Evolutionary conservation across 495 filamentous ascomycete species (phyloP), one percentile per base, ranked within the genome.

Genomic region (Clohesyomyces aquaticus): DNA sequence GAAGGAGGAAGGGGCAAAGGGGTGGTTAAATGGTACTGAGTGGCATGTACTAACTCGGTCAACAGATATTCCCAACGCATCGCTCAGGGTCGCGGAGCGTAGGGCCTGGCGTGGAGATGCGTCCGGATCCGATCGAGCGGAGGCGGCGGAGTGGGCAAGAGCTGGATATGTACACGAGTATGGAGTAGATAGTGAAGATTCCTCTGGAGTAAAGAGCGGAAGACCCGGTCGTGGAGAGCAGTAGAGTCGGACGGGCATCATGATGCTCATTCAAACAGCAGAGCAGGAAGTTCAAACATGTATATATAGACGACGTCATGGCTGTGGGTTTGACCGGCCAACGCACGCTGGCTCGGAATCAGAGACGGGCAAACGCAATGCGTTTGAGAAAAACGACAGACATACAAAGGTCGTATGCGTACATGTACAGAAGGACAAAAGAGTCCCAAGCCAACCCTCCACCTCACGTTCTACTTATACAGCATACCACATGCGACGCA

Each of bases 101-200:
- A n/a, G 87, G 86, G 10, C 86, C 87, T 3, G 88, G 88, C 1
- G 79, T 91, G 29, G 85, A 88, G 65, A 74, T 88, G 65, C 77
- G 80, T 60, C 80, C 83, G 29, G 71, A 83, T 64, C 81, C 81
- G 8, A 72, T 77, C 12, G 78, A 83, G 71, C 78, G 78, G 53
- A 73, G 77, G 68, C 74, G 80, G 51, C 70, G 76, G 61, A 59
- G 61, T 63, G 71, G 76, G 8, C 67, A 66, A 60, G 81, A 79
- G 46, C 28, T 86, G 70, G 75, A 81, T 32, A 75, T 77, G 45
- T 78, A 82, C 59, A 77, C 83, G 22, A 62, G 72, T 23, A 60
- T 82, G 25, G 81, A 82, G 61, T 82, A 68, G 32, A 8, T 14
- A 14, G 19, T 52, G 6, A 8, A 6, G 32, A 47, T 47, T n/a